phyloP scores from a whole-genome alignment of 768 basidiomycete species.

The Polyporus arcularius region DNA sequence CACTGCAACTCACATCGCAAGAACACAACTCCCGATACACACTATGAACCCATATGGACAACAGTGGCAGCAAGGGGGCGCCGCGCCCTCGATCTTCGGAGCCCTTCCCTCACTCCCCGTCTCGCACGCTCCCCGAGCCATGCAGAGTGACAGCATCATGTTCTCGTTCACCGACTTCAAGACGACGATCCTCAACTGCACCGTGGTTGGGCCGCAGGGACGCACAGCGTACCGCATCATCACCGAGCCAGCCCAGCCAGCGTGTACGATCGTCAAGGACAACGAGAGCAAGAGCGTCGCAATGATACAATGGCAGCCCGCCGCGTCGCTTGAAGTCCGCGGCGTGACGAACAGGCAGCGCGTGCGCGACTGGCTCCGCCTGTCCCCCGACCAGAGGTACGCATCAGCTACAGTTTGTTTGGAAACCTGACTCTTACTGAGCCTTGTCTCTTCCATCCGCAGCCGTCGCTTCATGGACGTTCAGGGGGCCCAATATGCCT shows the following conservation, averaged over 20 bases:
- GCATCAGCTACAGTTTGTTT: slow-evolving; percentile 11
- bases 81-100: slow-evolving; percentile 57
- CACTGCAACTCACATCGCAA: background rate
- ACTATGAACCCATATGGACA: slow-evolving; percentile 32
- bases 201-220: slow-evolving; percentile 50
- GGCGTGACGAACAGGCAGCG: slow-evolving; percentile 47
- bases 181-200: slow-evolving; percentile 55
- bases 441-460: background rate
- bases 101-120: slow-evolving; percentile 55
- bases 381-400: slow-evolving; percentile 50
- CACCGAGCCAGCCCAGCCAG: slow-evolving; percentile 51
- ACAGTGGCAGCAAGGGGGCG: slow-evolving; percentile 22
- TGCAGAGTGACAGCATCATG: slow-evolving; percentile 34
- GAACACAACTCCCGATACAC: background rate
- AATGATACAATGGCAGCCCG: slow-evolving; percentile 57
- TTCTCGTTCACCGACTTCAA: slow-evolving; percentile 54
- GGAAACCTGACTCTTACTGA: background rate
- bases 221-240: slow-evolving; percentile 51
- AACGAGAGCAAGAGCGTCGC: slow-evolving; percentile 48
- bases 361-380: slow-evolving; percentile 52
- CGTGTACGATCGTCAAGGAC: slow-evolving; percentile 56
- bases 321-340: slow-evolving; percentile 54
- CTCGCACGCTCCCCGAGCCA: slow-evolving; percentile 25
- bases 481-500: slow-evolving; percentile 50
- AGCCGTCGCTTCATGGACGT: slow-evolving; percentile 51